Evolutionary conservation across 345 rosid genomes (phyloP), one percentile per base, ranked within the genome.

Genomic region (Carallia pectinifolia): DNA sequence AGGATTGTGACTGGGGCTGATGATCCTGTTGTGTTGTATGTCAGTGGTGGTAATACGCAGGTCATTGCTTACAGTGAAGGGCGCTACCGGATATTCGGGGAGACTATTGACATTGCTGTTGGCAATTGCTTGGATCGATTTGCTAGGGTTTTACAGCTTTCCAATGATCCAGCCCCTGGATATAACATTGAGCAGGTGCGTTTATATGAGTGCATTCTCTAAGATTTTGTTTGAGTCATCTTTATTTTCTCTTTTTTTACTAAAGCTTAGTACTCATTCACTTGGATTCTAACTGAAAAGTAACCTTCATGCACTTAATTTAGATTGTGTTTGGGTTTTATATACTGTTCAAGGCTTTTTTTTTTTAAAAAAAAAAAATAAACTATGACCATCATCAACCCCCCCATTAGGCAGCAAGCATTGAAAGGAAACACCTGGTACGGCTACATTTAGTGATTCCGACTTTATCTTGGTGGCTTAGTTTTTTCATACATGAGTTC

Each of bases 81-180:
- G n/a, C 71, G 90, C 50, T 92, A 92, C 53, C 62, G 93, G 23
- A 96, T 96, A 7, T 92, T 96, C 6, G 98, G 98, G 30, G 99
- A 92, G 86, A 92, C 97, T 19, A 92, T 96, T 82, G 99, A 92
- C 83, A 96, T 96, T 69, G 99, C 95, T 80, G 97, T 92, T 52
- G 99, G 98, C 33, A 96, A 96, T 80, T 96, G 98, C 75, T 84
- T 95, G 90, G 97, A 92, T 55, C 88, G 98, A 60, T 92, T 96
- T 66, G 98, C 98, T 70, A 81, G 99, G 78, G 90, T 96, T 27
- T 82, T 96, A 73, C 87, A 85, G 4, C 85, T 96, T 15, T 92
- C 99, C 30, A 96, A 96, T 80, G 98, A 96, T 82, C 99, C 98
- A n/a, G 90, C 95, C 66, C 99, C 99, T 19, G 98, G 99, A 62